phyloP scores from a whole-genome alignment of 805 yeast genomes.

The Suhomyces sp. region DNA sequence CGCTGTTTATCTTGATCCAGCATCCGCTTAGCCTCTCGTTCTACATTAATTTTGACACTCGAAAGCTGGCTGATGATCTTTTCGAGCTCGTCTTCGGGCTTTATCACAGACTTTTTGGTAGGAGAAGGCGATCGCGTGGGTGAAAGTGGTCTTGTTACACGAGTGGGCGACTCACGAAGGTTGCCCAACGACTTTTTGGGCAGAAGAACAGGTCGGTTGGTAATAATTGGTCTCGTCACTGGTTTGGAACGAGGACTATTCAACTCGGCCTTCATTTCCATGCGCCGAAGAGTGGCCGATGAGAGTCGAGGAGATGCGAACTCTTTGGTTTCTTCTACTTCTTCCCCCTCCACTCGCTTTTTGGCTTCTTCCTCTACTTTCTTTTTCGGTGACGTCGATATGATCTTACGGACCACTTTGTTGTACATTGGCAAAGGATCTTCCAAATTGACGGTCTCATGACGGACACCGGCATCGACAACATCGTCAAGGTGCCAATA shows the following conservation, averaged over 20 bases:
- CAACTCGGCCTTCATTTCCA: conserved; percentile 23
- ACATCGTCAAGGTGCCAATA: conserved; percentile 35
- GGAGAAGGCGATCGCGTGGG: conserved; percentile 5
- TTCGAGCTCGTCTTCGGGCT: background rate
- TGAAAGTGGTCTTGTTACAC: conserved; percentile 4
- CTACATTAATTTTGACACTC: background rate
- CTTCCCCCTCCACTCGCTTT: background rate
- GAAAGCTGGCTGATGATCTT: background rate
- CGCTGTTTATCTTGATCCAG: background rate
- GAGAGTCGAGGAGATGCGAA: conserved; percentile 22
- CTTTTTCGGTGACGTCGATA: conserved; percentile 14
- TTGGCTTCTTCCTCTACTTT: background rate
- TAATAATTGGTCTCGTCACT: background rate
- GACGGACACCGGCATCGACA: background rate
- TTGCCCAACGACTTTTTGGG: conserved; percentile 1
- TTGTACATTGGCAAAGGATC: conserved; percentile 9
- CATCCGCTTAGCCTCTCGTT: background rate
- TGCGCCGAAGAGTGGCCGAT: conserved; percentile 32
- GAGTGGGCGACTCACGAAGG: conserved; percentile 2
- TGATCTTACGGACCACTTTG: conserved; percentile 33
- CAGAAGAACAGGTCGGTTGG: conserved; percentile 8
- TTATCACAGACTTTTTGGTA: conserved; percentile 4
- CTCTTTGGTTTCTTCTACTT: background rate
- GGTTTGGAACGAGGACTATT: conserved; percentile 7
- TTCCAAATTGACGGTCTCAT: background rate